A percentile compares a stretch with the other conserved stretches of the same genome.
Evolutionary conservation across 345 rosid genomes (phyloP).

Genomic region (Barbarea vulgaris): DNA sequence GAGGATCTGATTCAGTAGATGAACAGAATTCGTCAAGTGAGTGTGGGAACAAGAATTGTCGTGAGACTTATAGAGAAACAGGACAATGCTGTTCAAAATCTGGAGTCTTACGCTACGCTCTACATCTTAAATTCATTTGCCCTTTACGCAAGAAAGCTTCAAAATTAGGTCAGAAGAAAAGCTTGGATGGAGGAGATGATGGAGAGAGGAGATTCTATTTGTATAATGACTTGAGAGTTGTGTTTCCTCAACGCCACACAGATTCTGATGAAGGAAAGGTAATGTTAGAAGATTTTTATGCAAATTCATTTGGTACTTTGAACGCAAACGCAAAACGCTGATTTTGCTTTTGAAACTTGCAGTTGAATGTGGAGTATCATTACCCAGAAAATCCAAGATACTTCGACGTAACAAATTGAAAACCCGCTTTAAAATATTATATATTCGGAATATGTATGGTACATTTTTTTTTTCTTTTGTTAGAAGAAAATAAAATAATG

Average conservation of each 20-base stretch:
- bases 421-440: no score
- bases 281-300: slow-evolving; percentile 25
- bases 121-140: slow-evolving; percentile 87
- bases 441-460: neutral
- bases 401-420: slow-evolving; percentile 64
- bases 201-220: slow-evolving; percentile 71
- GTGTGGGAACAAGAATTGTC: slow-evolving; percentile 34
- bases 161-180: slow-evolving; percentile 45
- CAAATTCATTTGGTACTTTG: neutral
- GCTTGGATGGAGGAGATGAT: slow-evolving; percentile 21
- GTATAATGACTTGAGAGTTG: slow-evolving; percentile 75
- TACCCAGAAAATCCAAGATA: slow-evolving; percentile 82
- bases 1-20: slow-evolving; percentile 36
- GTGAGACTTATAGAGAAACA: slow-evolving; percentile 36
- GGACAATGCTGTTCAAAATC: slow-evolving; percentile 51
- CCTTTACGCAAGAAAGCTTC: slow-evolving; percentile 58
- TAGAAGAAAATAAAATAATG: slow-evolving; percentile 2
- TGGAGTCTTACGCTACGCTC: slow-evolving; percentile 81
- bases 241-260: slow-evolving; percentile 90
- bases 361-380: slow-evolving; percentile 84
- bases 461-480: neutral
- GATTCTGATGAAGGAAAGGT: slow-evolving; percentile 97
- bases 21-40: neutral
- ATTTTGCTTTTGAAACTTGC: slow-evolving; percentile 36
- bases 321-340: slow-evolving; percentile 19